Evolutionary conservation across 306 rosid genomes (phyloP), one percentile per base, ranked within the genome.

Genomic region (Cucumis hystrix): DNA sequence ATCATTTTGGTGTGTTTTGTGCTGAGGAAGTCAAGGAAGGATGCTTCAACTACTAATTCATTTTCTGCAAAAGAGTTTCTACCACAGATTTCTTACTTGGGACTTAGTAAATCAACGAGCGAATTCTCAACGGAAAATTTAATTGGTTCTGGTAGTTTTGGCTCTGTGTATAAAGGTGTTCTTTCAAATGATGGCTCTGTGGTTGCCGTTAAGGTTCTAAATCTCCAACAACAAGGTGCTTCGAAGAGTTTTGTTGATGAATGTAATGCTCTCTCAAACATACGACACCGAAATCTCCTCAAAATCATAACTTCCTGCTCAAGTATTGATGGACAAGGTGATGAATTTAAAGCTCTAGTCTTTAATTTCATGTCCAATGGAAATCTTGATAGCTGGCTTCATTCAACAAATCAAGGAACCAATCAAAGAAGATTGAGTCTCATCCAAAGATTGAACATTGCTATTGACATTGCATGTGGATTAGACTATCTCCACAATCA

Each of bases 71-170:
- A 51, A 8, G 77, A 67, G 65, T 21, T 20, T 18, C 55, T 45
- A 3, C 28, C 49, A 35, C 39, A 20, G 15, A 63, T 77, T 61
- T 77, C 86, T 35, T 83, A 75, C 58, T 57, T 56, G 11, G 79
- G 80, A 65, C 78, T 80, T n/a, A 74, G 6, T 12, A 28, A 18
- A 52, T 33, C 82, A 61, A 83, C 83, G 4, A 35, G 21, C 14
- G 82, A 68, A 17, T 77, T 85, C 63, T 78, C 86, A 13, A 10
- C 16, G 1, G 68, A 71, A 15, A 77, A 75, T 69, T 41, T 79
- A 55, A 81, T 87, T 14, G 91, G 88, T 23, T 33, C 81, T 3
- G 87, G 87, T 1, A 58, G 86, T 55, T 86, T 86, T 25, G 83
- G 80, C 15, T 87, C 71, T 23, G 85, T 86, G 6, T 88, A 84